Percentiles rank a stretch among this genome's conserved stretches.
phyloP scores from a whole-genome alignment of 108 stramenopile species.

The Cylindrotheca closterium region DNA sequence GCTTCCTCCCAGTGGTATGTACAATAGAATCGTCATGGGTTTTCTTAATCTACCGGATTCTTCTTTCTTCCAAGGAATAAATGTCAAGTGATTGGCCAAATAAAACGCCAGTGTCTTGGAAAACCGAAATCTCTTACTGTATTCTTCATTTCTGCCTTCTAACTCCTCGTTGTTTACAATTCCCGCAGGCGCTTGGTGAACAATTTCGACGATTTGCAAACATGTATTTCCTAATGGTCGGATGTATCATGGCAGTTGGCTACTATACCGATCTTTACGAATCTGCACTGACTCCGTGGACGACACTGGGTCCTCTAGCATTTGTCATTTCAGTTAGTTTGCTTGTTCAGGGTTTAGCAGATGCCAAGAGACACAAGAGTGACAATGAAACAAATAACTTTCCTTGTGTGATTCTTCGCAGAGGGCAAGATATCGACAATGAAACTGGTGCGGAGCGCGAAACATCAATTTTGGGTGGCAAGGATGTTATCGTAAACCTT shows the following conservation, averaged over 20 bases:
- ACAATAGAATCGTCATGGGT: not conserved
- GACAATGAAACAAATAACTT: conserved; percentile 85
- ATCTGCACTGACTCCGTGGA: conserved; percentile 91
- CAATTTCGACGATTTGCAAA: conserved; percentile 93
- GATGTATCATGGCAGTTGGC: conserved; percentile 91
- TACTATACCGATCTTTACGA: conserved; percentile 69
- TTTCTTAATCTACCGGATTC: no score
- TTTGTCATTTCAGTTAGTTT: conserved; percentile 88
- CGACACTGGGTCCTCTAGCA: conserved; percentile 91
- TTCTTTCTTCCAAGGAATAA: not conserved
- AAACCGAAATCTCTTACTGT: not conserved
- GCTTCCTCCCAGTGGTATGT: conserved; percentile 82
- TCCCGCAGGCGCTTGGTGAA: conserved; percentile 57
- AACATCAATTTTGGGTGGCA: conserved; percentile 19
- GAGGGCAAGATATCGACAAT: conserved; percentile 46
- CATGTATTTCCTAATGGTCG: conserved; percentile 94
- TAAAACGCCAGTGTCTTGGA: not conserved
- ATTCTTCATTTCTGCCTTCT: not conserved
- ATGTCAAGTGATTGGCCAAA: not conserved
- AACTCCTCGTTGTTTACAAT: not conserved
- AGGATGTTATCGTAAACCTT: conserved; percentile 56
- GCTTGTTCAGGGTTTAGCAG: conserved; percentile 89
- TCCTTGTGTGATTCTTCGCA: conserved; percentile 57
- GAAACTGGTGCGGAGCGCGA: conserved; percentile 44
- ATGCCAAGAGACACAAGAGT: conserved; percentile 79